Base-by-base conservation (phyloP, 192 early-diverging fungal genomes). In the Gaertneriomyces semiglobifer region DNA sequence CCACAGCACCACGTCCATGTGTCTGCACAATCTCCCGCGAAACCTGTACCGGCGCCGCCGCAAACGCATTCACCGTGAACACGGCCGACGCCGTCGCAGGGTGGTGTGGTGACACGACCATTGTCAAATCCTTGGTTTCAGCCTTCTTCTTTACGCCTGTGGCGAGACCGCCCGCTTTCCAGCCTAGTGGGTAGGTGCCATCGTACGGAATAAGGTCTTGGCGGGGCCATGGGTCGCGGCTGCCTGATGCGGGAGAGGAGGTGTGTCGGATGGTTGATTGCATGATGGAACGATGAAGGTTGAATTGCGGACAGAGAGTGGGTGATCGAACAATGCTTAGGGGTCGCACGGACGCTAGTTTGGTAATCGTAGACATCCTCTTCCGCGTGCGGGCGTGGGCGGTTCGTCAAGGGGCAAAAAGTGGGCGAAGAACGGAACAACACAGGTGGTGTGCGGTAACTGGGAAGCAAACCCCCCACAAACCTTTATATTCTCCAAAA, bases 61-160 rank as follows among this genome's bases (percentile, higher is more conserved):
- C 81, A 70, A 98, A 98, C 66, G 81, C 82, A 64, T 98, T 98
- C 42, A 80, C 88, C 2, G 96, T 98, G 63, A 98, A 98, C 10
- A 96, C 93, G 0, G 91, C 93, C 6, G 92, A 85, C 0, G 88
- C 90, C 14, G 84, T 85, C 58, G 89, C 89, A 3, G 89, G 86
- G 8, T 71, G 68, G 16, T 39, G 20, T 0, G 73, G 53, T 5
- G 92, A 93, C 7, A 85, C 65, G 6, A 98, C 80, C 11, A 96
- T 74, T 1, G 91, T 88, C 40, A 98, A 71, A 76, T 98, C 96
- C 16, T 87, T 86, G 5, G 74, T 66, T 11, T 79, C 80, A 4
- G 78, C 72, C 43, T 88, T 88, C 69, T 93, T 93, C 68, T 96
- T 96, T 38, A 98, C 81, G 7, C 89, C 86, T 57, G 89, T 87